Base-by-base conservation (phyloP, 2,329 filamentous ascomycete genomes). In the Xylaria sp. region DNA sequence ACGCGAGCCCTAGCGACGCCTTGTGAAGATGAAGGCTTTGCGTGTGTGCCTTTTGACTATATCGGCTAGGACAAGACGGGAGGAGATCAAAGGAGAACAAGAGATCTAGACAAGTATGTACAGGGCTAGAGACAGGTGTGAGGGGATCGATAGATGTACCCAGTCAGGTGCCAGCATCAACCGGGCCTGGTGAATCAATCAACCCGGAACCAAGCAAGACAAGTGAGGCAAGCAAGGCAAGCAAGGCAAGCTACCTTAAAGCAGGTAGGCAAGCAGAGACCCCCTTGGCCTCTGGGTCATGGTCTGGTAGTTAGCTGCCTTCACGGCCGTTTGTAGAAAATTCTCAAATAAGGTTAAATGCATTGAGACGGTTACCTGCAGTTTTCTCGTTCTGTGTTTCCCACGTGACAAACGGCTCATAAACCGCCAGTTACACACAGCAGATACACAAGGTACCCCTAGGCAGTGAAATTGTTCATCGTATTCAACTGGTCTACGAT, bases 381-480 rank as follows among this genome's bases (percentile, higher is more conserved):
- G 76, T 69, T 69, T 70, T 75, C 68, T 71, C 75, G 74, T 77
- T 73, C 75, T 76, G 75, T 77, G 78, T 76, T 78, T 80, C 75
- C 79, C 80, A 82, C 80, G 80, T 81, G 79, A 81, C 76, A 78
- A 78, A 79, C 76, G 75, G 71, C 70, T 72, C 73, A 70, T 73
- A 67, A 68, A 71, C 67, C 58, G 49, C 73, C 49, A 66, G 48
- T 69, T 65, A 57, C 67, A 69, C 74, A 62, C 64, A 60, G 63
- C 62, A 71, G 66, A 69, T 64, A 71, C 72, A 76, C 60, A 71
- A 62, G 56, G 61, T 41, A 65, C 8, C 10, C 31, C 20, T 18
- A 12, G 36, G 23, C 57, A 8, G 41, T 58, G 9, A 43, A 13
- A 48, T 36, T 64, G 41, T n/a, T 57, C 12, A 13, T 54, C 12